A percentile compares a stretch with the other conserved stretches of the same genome.
Evolutionary conservation across 208 protist species (phyloP).

Genomic region (Wallacemonas sp.): DNA sequence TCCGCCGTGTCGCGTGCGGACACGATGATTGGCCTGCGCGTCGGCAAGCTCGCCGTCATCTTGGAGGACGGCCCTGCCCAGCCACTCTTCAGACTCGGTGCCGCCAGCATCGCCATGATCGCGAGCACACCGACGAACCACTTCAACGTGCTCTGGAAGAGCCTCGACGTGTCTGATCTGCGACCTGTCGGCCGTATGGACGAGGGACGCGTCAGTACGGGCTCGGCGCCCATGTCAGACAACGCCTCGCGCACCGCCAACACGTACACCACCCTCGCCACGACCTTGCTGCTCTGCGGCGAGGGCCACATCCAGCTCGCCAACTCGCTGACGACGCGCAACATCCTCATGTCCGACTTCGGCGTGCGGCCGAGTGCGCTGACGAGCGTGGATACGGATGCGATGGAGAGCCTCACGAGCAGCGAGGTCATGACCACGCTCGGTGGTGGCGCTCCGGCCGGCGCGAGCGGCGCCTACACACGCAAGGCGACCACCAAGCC

Average conservation of each 20-base stretch:
- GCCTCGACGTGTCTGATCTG: conserved; percentile 4
- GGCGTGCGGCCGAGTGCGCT: conserved; percentile 33
- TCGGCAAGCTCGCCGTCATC: conserved; percentile 5
- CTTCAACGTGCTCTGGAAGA: conserved; percentile 17
- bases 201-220: too few relatives aligned
- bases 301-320: conserved; percentile 52
- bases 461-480: too few relatives aligned
- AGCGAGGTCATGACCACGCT: conserved; percentile 13
- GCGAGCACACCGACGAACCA: conserved; percentile 8
- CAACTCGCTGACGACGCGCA: conserved; percentile 54
- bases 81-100: conserved; percentile 7
- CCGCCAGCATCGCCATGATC: conserved; percentile 6
- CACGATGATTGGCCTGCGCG: conserved; percentile 13
- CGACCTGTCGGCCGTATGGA: conserved; percentile 8
- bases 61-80: conserved; percentile 2
- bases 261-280: conserved; percentile 15
- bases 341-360: conserved; percentile 50
- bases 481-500: neutral
- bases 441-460: too few relatives aligned
- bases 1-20: neutral
- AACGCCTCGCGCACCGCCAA: too few relatives aligned
- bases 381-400: conserved; percentile 19
- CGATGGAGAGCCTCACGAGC: conserved; percentile 21
- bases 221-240: too few relatives aligned
- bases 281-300: conserved; percentile 58